phyloP scores from a whole-genome alignment of 2,329 filamentous ascomycete genomes.

The Cordyceps fumosorosea region DNA sequence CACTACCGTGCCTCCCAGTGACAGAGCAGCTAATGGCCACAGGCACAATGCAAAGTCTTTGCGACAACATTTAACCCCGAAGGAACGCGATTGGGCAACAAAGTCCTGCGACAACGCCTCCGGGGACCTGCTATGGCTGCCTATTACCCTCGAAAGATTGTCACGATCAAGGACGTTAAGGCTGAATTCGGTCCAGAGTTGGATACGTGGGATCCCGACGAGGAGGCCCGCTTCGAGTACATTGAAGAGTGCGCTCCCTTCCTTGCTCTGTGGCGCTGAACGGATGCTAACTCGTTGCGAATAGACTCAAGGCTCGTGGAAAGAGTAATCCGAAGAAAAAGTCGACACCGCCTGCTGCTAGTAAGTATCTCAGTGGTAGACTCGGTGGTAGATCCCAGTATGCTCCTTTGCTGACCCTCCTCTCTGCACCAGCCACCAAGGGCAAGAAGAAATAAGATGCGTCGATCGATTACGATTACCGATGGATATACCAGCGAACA shows the following conservation, averaged over 20 bases:
- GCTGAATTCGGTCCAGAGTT: conserved; percentile 60
- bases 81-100: conserved; percentile 76
- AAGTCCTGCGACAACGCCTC: conserved; percentile 81
- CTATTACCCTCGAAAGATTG: conserved; percentile 78
- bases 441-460: conserved; percentile 18
- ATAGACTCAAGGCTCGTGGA: conserved; percentile 67
- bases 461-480: not conserved
- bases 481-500: not conserved
- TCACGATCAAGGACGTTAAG: conserved; percentile 67
- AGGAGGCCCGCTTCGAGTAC: conserved; percentile 73
- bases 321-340: conserved; percentile 91
- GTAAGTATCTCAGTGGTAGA: not conserved
- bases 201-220: conserved; percentile 64
- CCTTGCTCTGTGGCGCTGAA: not conserved
- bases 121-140: conserved; percentile 74
- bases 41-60: conserved; percentile 92
- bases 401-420: not conserved
- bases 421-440: conserved; percentile 19
- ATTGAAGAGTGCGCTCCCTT: conserved; percentile 51
- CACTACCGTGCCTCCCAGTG: not conserved
- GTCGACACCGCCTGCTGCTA: conserved; percentile 41
- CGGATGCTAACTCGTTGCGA: conserved; percentile 23
- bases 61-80: conserved; percentile 85
- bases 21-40: not conserved
- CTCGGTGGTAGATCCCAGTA: not conserved